Base-by-base conservation (phyloP, 352 stramenopile species). In the Phytophthora rubi region DNA sequence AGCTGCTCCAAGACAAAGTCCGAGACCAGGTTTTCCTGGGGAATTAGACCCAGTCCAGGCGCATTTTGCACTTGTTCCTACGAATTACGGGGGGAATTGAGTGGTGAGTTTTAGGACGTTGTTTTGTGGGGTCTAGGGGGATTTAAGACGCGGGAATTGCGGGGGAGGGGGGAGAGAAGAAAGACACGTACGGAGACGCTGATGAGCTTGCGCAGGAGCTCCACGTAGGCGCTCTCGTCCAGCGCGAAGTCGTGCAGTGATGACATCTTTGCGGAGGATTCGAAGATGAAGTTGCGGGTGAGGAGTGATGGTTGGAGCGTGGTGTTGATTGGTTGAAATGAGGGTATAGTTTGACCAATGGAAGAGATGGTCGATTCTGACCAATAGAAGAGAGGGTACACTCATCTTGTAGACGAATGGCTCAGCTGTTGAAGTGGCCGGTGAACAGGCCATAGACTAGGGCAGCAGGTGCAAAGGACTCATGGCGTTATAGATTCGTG, bases 1-100 rank as follows among this genome's bases (percentile, higher is more conserved):
- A 98, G 74, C 39, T 93, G 77, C 10, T 81, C 73, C 54, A 98
- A 59, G 9, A 98, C 84, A 71, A 98, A 92, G 71, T 97, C 82
- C 45, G 88, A 95, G 7, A 96, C 90, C 56, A 91, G 61, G 76
- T 97, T 94, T 76, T 81, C 73, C 35, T 78, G 58, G 2, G 73
- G 76, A 8, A 97, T 65, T 4, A 95, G 71, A 0, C 80, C 80
- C 45, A 86, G 64, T 2, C 67, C 59, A 15, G 78, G 78, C 23
- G 80, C 75, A 68, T 88, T 88, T 59, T 86, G 79, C 21, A 86
- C 71, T 48, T 78, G 69, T 73, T 86, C 76, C 73, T 80, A 53
- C 1, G 4, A 15, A 12, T 56, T 42, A 48, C 13, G 23, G 37
- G 55, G 18, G 32, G 4, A 30, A 30, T 30, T 30, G 4, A 39